Conservation (phyloP, 2,329 filamentous ascomycete genomes). For the Alternaria ventricosa region DNA sequence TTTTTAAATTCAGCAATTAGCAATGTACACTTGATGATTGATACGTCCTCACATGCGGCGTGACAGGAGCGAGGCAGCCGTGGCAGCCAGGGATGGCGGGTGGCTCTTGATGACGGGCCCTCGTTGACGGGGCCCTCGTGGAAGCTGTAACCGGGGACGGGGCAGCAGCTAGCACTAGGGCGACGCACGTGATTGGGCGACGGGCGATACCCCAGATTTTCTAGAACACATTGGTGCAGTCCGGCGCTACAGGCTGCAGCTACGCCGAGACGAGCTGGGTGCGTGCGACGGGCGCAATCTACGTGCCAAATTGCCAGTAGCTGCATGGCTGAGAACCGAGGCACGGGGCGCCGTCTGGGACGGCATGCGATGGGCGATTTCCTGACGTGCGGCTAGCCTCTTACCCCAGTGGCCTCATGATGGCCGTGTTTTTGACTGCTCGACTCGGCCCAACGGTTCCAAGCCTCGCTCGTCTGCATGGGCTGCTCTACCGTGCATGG, state of each 20-base stretch:
- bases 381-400: conserved; percentile 13
- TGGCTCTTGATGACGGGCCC: conserved; percentile 14
- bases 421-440: conserved; percentile 16
- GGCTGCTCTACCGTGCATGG: conserved; percentile 17
- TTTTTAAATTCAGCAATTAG: conserved; percentile 46
- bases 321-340: conserved; percentile 21
- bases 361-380: neutral
- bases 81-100: conserved; percentile 21
- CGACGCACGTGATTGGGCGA: conserved; percentile 29
- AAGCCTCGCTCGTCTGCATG: neutral
- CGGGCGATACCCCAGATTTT: conserved; percentile 45
- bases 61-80: conserved; percentile 1
- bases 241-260: conserved; percentile 28
- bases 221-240: conserved; percentile 21
- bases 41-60: neutral
- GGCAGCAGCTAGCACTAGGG: neutral
- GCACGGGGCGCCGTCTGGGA: conserved; percentile 13
- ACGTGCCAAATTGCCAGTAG: conserved; percentile 27
- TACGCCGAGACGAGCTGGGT: conserved; percentile 15
- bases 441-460: conserved; percentile 16
- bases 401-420: conserved; percentile 21
- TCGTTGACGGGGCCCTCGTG: conserved; percentile 8
- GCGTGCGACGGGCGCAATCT: conserved; percentile 34
- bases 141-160: conserved; percentile 17
- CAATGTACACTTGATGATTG: neutral